Evolutionary conservation across 371 early-diverging fungal species (phyloP), one percentile per base, ranked within the genome.

Genomic region (Parasitella parasitica): DNA sequence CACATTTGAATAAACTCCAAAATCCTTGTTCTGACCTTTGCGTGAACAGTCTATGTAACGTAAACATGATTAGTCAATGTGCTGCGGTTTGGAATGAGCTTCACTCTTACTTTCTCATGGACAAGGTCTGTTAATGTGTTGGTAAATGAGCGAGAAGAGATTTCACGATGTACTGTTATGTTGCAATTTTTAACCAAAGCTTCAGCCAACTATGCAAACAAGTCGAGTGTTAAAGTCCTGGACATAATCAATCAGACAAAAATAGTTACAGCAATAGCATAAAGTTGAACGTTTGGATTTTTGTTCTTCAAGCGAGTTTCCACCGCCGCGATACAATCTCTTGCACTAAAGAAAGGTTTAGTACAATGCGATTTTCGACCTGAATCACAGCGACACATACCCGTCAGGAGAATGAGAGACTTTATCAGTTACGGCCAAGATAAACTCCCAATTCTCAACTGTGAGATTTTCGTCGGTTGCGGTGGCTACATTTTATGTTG

Each of bases 381-480:
- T 46, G 5, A 12, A 11, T 1, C 3, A 13, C 46, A 46, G 2
- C 2, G 5, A 18, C 11, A 13, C 12, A 57, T 77, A 82, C 82
- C 72, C 71, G 20, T 82, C 82, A 16, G 82, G 71, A 51, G 77
- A 61, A 16, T 69, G 75, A 63, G 87, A 84, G 3, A 94, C 90
- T 55, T 87, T 84, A 67, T 97, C 97, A 71, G 96, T 94, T 26
- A 97, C 91, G 55, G 86, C 84, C 49, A 94, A 86, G 61, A 94
- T 92, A 27, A 90, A 79, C 50, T 89, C 89, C 98, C 98, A 97
- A 78, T 97, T 93, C 77, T 97, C 98, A 34, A 86, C 80, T 1
- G 96, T 93, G 67, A 95, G 86, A 46, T 86, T 91, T 70, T 96
- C 96, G 73, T 89, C 88, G 4, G 98, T 96, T 12, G 98, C 97